Base-by-base conservation (phyloP, 108 stramenopile species). In the Cyclotella baltica region DNA sequence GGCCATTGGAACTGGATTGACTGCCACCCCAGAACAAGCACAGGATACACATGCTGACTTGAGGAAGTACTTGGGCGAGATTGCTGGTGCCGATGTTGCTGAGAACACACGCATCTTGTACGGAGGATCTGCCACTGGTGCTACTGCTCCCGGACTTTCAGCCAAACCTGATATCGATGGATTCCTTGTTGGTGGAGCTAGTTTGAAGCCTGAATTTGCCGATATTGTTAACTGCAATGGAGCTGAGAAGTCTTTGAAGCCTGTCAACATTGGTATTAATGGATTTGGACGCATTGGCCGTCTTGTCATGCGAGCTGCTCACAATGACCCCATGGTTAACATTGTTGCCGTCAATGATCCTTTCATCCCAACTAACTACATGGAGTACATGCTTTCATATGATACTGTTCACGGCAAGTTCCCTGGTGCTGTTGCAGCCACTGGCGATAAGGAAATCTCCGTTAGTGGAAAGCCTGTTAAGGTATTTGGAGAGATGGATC, bases 181-280 rank as follows among this genome's bases (percentile, higher is more conserved):
- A 62, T 99, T 99, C 93, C 87, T 99, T 50, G 99, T 99, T 31
- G 99, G 99, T 23, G 99, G 99, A 34, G 99, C 99, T 28, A 96
- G 96, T 29, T 88, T 99, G 71, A 99, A 99, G 87, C 91, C 95
- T 46, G 97, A 98, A 85, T 96, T 98, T 73, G 94, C 90, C 40
- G 96, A 96, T 83, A 98, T 98, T 79, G 89, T 98, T 75, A 94
- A 93, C 84, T 94, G 93, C 87, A 88, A 92, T 62, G 87, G 84
- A 31, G 28, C 70, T 25, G 71, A 50, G 8, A 91, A 88, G 69
- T 87, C 88, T 43, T 72, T 93, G 47, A 83, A 85, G 78, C 89
- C 83, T 58, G 78, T 85, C 29, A 83, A 87, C 58, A 78, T 96
- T n/a, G 94, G 92, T 66, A 93, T 96, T 78, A 96, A 96, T 73